phyloP scores from a whole-genome alignment of 192 early-diverging fungal genomes.

The Gonapodya prolifera region DNA sequence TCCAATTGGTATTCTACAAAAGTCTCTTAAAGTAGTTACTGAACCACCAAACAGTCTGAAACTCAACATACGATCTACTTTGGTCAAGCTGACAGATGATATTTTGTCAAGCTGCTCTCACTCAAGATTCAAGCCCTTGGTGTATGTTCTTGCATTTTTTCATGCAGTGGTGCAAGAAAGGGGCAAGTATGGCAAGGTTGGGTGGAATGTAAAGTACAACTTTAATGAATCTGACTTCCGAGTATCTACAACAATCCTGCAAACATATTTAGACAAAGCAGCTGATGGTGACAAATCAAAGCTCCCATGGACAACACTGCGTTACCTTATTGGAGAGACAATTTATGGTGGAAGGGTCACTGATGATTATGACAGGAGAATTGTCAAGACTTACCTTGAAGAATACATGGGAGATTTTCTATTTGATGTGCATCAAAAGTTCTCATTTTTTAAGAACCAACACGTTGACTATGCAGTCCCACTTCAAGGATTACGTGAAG shows the following conservation, averaged over 20 bases:
- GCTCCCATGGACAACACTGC: conserved; percentile 49
- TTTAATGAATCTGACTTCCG: conserved; percentile 53
- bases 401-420: conserved; percentile 52
- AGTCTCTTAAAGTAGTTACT: conserved; percentile 53
- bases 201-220: conserved; percentile 53
- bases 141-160: conserved; percentile 49
- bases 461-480: conserved; percentile 42
- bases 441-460: conserved; percentile 37
- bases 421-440: conserved; percentile 48
- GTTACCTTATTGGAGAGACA: conserved; percentile 48
- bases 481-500: conserved; percentile 25
- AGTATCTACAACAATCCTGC: conserved; percentile 35
- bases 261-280: conserved; percentile 47
- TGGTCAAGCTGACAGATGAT: conserved; percentile 49
- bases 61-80: conserved; percentile 47
- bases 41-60: conserved; percentile 58
- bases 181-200: conserved; percentile 49
- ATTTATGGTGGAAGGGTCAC: conserved; percentile 53
- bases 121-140: conserved; percentile 48
- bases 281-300: conserved; percentile 26
- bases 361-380: conserved; percentile 46
- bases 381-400: conserved; percentile 47
- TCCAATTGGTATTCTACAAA: conserved; percentile 53
- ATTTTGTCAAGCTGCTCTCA: conserved; percentile 47
- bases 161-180: conserved; percentile 54